A percentile compares a stretch with the other conserved stretches of the same genome.
phyloP scores from a whole-genome alignment of 2,329 filamentous ascomycete species.

The Paraphaeosphaeria sporulosa region DNA sequence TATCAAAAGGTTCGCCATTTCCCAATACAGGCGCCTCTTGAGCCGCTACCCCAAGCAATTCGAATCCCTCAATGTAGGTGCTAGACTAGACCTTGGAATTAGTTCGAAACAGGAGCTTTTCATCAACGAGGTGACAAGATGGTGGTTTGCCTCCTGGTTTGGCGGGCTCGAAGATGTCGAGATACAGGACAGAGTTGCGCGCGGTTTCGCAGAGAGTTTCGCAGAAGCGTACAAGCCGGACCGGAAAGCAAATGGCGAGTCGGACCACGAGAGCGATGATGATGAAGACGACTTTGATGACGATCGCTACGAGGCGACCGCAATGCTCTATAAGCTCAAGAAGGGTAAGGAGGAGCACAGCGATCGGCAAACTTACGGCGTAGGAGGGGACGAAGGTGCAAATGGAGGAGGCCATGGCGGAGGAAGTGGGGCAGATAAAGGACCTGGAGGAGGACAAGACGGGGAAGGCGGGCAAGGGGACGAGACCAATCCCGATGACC shows the following conservation, averaged over 20 bases:
- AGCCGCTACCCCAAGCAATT: neutral
- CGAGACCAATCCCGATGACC: too few relatives aligned
- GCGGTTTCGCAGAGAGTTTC: neutral
- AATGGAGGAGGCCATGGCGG: neutral
- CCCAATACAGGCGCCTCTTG: neutral
- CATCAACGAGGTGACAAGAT: conserved; percentile 7
- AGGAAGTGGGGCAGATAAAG: neutral
- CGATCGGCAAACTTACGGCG: neutral
- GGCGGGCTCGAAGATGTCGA: neutral
- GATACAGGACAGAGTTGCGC: neutral
- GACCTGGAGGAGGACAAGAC: too few relatives aligned
- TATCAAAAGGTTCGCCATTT: neutral
- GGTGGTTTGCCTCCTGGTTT: conserved; percentile 7
- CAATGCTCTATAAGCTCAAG: neutral
- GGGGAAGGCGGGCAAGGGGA: too few relatives aligned
- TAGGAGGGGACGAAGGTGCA: neutral
- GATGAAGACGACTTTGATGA: neutral
- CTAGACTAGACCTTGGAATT: neutral
- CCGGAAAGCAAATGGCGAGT: too few relatives aligned
- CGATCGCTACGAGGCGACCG: too few relatives aligned
- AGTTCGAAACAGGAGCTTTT: neutral
- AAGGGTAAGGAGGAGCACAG: neutral
- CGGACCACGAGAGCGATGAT: neutral
- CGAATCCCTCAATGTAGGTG: neutral
- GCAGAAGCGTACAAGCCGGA: neutral